These are phyloP conservation scores for Aspergillus sp. DNA, from an alignment of 2,329 filamentous ascomycete species.

Conservation along the genomic window DNA sequence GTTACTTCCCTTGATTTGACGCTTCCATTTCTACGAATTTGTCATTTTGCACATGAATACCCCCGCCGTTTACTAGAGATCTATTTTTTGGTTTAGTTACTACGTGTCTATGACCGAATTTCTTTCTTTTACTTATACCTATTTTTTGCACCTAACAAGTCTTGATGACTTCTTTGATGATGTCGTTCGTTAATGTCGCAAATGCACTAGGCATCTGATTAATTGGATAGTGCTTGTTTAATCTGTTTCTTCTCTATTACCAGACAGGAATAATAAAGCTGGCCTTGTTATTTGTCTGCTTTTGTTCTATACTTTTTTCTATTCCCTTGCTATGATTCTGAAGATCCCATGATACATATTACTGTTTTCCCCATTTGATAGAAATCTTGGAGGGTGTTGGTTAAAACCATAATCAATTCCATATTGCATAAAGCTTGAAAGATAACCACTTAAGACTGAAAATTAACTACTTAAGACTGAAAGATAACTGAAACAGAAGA, in stretches of 20 bases:
- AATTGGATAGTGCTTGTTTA: neutral
- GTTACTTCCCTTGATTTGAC: too few species aligned
- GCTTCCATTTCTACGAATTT: too few species aligned
- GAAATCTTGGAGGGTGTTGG: too few species aligned
- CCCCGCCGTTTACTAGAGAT: neutral
- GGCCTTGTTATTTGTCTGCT: neutral
- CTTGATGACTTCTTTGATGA: neutral
- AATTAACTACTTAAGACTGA: too few species aligned
- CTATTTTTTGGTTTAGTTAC: neutral
- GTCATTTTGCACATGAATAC: neutral
- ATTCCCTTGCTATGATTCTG: too few species aligned
- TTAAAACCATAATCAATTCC: too few species aligned
- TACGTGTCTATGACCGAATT: neutral
- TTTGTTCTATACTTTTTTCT: neutral
- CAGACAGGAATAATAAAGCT: neutral
- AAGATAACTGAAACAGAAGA: too few species aligned
- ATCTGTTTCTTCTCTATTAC: constrained; percentile 1
- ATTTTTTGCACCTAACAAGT: neutral
- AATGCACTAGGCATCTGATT: neutral
- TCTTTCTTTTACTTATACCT: too few species aligned
- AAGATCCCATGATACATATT: neutral
- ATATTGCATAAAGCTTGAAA: too few species aligned
- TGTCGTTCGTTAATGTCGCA: neutral
- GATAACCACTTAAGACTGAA: too few species aligned
- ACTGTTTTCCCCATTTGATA: too few species aligned